These are phyloP conservation scores for Cryptococcus hybrid DNA, from an alignment of 1,284 basidiomycete genomes.

Conservation along the genomic window DNA sequence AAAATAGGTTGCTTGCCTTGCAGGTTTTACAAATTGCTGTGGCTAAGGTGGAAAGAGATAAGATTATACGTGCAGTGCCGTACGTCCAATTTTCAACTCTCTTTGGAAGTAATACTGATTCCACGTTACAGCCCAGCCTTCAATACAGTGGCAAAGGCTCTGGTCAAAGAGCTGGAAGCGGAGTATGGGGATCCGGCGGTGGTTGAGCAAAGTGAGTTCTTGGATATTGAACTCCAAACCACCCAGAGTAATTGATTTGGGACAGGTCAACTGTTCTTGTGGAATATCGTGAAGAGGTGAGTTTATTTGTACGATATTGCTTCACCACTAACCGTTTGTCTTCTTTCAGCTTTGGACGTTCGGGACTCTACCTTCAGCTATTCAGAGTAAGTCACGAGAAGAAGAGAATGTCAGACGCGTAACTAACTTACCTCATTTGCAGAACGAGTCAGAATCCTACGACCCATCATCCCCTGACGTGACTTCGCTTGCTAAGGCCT, in stretches of 20 bases:
- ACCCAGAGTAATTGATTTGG: not conserved
- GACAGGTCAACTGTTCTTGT: slow-evolving; percentile 17
- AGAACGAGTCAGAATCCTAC: slow-evolving; percentile 9
- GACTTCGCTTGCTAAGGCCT: slow-evolving; percentile 8
- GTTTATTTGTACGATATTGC: not conserved
- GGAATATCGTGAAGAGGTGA: slow-evolving; percentile 18
- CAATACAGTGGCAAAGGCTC: slow-evolving; percentile 16
- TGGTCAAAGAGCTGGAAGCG: slow-evolving; percentile 18
- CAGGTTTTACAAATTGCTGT: slow-evolving; percentile 34
- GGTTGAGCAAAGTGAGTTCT: slow-evolving; percentile 11
- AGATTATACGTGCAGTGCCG: slow-evolving; percentile 28
- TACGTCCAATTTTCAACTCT: slow-evolving; percentile 1
- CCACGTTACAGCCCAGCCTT: slow-evolving; percentile 15
- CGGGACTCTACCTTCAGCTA: slow-evolving; percentile 34
- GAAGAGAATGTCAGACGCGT: no score
- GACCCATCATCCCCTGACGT: not conserved
- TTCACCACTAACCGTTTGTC: not conserved
- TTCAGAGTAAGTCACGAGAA: slow-evolving; percentile 13
- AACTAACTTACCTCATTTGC: not conserved
- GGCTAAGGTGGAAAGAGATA: slow-evolving; percentile 22
- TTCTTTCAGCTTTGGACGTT: slow-evolving; percentile 20
- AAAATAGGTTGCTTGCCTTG: slow-evolving; percentile 34
- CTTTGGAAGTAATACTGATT: not conserved
- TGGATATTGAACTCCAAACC: no score
- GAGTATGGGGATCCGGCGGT: slow-evolving; percentile 19